Evolutionary conservation across 2,329 filamentous ascomycete species (phyloP), one percentile per base, ranked within the genome.

Genomic region (Cordyceps fumosorosea): DNA sequence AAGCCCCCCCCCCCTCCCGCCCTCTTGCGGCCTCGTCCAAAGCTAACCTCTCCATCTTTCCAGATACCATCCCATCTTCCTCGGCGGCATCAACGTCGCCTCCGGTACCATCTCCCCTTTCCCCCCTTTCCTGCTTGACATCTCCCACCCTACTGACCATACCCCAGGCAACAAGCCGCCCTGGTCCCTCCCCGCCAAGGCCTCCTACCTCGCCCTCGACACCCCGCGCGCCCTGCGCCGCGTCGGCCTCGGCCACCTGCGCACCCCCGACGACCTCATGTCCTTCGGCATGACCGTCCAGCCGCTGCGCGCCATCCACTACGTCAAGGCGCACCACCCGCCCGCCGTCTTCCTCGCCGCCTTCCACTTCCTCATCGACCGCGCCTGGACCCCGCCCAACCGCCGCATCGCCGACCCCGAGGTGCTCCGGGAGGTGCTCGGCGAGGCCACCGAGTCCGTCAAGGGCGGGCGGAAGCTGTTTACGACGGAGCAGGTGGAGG

Each of bases 51-150:
- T 29, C 6, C 6, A 3, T 6, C 10, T n/a, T 42, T 50, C 32
- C 65, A 90, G 88, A 56, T 83, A 89, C 67, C 81, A 89, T 65
- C 90, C 90, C 16, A 80, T 92, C 57, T 87, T 93, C 69, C 79
- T 93, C 16, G 86, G 85, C 29, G 88, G 81, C 52, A 84, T 90
- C 69, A 89, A 87, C 69, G 76, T 78, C 42, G 80, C 77, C 22
- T 81, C 81, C 51, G 84, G 84, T 86, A 74, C 62, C 72, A 64
- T 10, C 11, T 5, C 5, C 22, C 20, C 6, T 47, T 3, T 14
- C 32, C 16, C 16, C 64, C 6, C 29, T 16, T 10, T 10, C 14
- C 8, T 51, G 14, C 29, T 16, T 18, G 14, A 16, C 32, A n/a
- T 18, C 40, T 16, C 40, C 6, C 14, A 12, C 40, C 12, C 7